Evolutionary conservation across 495 filamentous ascomycete species (phyloP), one percentile per base, ranked within the genome.

Genomic region (Staphylotrichum tortipilum): DNA sequence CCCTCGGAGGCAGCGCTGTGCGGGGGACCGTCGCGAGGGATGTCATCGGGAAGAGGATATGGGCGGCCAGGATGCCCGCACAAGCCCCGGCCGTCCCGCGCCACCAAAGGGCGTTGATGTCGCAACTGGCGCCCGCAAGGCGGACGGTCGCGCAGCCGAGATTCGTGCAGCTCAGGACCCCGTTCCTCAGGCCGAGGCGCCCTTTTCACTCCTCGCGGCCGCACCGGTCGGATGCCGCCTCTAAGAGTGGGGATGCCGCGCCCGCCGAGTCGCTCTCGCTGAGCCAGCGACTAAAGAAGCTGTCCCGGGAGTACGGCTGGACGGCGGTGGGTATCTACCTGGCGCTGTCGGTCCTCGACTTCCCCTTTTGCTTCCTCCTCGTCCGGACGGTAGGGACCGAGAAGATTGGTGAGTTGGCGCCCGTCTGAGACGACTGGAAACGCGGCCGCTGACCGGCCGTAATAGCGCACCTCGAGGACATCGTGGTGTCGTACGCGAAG

Each of bases 261-360:
- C 23, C 38, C 3, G 53, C 55, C 15, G 71, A 77, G 53, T 61
- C 76, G 19, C 68, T 66, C 12, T 79, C 83, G 2, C 62, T 95
- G 6, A 80, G 85, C 0, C 78, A 75, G 48, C 77, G 86, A 9
- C 64, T 97, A 50, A 84, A 78, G 60, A 86, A 86, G 57, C 75
- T 97, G n/a, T 88, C 85, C 1, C 78, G 84, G 35, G 94, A 96
- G 68, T 99, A 99, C 64, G 92, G 92, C 33, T 96, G 89, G 86
- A 77, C 86, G 9, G 89, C 90, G 2, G 64, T 94, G n/a, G 89
- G 91, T 7, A 85, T 99, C 2, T 99, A 99, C 67, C 66, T 95
- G 8, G 68, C 68, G 0, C 70, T 99, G 31, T 88, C 83, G 0
- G 85, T 86, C 11, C 70, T 96, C 51, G 92, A 99, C 60, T 95